Percentiles rank a stretch among this genome's conserved stretches.
These are phyloP conservation scores for Xylariales sp. DNA, from an alignment of 2,329 filamentous ascomycete genomes.

Conservation along the genomic window DNA sequence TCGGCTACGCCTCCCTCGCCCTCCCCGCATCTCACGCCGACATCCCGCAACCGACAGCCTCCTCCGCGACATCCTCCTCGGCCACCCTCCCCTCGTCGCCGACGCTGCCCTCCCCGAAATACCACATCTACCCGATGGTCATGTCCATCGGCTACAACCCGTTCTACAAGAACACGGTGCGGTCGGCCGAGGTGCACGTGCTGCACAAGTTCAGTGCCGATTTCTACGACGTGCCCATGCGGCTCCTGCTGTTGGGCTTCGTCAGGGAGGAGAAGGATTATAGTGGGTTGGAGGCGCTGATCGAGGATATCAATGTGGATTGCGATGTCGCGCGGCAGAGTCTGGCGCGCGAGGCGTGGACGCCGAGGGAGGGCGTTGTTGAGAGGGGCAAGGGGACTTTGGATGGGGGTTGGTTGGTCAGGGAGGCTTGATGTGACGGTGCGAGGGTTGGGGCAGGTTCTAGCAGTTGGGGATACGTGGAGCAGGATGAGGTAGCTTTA, in stretches of 20 bases:
- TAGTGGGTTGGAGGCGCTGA: constrained; percentile 71
- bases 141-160: constrained; percentile 97
- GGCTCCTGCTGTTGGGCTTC: constrained; percentile 77
- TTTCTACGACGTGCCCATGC: constrained; percentile 81
- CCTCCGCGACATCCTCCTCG: too few relatives aligned
- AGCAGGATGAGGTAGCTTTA: background rate
- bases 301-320: constrained; percentile 85
- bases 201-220: constrained; percentile 71
- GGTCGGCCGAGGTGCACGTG: constrained; percentile 86
- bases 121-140: constrained; percentile 72
- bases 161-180: constrained; percentile 87
- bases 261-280: constrained; percentile 91
- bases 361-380: constrained; percentile 32
- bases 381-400: constrained; percentile 15
- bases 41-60: constrained; percentile 24
- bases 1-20: constrained; percentile 78
- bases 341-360: constrained; percentile 62
- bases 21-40: constrained; percentile 47
- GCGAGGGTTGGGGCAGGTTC: too few relatives aligned
- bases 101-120: background rate
- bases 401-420: constrained; percentile 28
- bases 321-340: constrained; percentile 76
- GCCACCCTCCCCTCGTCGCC: too few relatives aligned
- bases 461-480: background rate
- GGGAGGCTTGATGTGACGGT: constrained; percentile 4